Evolutionary conservation across 164 flowering plant species (phyloP).

Genomic region (Santalum album): DNA sequence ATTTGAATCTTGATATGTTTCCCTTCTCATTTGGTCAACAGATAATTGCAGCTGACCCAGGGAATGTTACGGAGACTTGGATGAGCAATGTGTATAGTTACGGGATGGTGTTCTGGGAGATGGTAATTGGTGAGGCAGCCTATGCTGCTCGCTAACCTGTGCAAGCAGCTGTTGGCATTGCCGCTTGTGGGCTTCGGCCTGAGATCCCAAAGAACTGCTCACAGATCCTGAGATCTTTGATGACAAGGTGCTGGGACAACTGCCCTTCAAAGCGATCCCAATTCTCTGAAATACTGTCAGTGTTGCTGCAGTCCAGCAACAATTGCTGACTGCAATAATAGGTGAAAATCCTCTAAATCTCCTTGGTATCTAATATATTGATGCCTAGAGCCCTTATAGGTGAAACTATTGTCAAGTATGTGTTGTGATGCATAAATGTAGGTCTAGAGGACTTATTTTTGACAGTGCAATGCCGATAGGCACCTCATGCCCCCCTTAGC

Average conservation of each 20-base stretch:
- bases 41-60: conserved; percentile 97
- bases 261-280: conserved; percentile 76
- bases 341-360: conserved; percentile 17
- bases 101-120: conserved; percentile 96
- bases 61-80: conserved; percentile 76
- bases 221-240: conserved; percentile 44
- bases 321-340: conserved; percentile 17
- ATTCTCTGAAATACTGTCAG: conserved; percentile 60
- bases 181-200: conserved; percentile 93
- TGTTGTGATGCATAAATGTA: conserved; percentile 9
- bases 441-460: too few species aligned
- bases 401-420: background rate
- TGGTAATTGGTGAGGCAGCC: conserved; percentile 86
- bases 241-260: conserved; percentile 87
- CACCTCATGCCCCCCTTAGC: too few species aligned
- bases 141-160: conserved; percentile 79
- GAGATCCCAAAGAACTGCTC: conserved; percentile 91
- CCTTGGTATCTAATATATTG: conserved; percentile 2
- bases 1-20: too few species aligned
- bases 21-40: conserved; percentile 18
- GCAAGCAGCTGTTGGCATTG: conserved; percentile 96
- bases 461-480: too few species aligned
- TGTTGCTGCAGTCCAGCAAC: conserved; percentile 36
- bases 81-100: conserved; percentile 94
- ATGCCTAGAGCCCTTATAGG: background rate